These are phyloP conservation scores for Tephrocybe sp. DNA, from an alignment of 768 basidiomycete genomes.

Conservation along the genomic window DNA sequence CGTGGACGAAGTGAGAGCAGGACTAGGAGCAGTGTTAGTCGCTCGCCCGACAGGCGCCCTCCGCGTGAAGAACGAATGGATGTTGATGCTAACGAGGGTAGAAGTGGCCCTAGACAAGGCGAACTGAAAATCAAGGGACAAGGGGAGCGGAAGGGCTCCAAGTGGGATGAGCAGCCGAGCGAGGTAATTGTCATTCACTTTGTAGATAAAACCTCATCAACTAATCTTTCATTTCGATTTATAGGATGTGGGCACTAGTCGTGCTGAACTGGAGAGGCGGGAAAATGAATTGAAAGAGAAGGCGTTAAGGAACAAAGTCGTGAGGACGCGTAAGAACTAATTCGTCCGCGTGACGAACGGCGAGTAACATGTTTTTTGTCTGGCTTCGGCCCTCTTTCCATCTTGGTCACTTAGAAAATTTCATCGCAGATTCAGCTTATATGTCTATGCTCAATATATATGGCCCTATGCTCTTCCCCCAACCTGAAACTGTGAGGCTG, in stretches of 20 bases:
- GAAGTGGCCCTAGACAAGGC: slow-evolving; percentile 22
- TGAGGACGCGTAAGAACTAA: slow-evolving; percentile 57
- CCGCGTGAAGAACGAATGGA: slow-evolving; percentile 32
- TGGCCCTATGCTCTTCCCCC: not conserved
- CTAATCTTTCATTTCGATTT: too few species aligned
- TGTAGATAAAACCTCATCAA: too few species aligned
- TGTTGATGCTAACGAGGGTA: slow-evolving; percentile 26
- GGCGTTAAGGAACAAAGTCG: slow-evolving; percentile 80
- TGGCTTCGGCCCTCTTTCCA: slow-evolving; percentile 5
- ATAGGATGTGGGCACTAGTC: slow-evolving; percentile 20
- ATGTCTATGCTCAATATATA: slow-evolving; percentile 12
- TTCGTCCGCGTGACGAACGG: slow-evolving; percentile 5
- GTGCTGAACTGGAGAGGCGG: slow-evolving; percentile 56
- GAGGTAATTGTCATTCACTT: slow-evolving; percentile 23
- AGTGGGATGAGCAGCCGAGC: slow-evolving; percentile 43
- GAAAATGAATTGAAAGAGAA: slow-evolving; percentile 82
- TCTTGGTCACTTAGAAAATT: slow-evolving; percentile 17
- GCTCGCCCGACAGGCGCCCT: slow-evolving; percentile 5
- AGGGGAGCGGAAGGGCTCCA: slow-evolving; percentile 53
- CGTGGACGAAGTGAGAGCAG: slow-evolving; percentile 17
- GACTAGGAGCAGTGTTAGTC: slow-evolving; percentile 21
- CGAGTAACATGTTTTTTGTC: slow-evolving; percentile 13
- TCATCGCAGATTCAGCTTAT: slow-evolving; percentile 14
- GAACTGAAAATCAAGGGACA: slow-evolving; percentile 81
- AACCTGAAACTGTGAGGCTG: too few species aligned